Conservation (phyloP, 2,329 filamentous ascomycete genomes). For the Juglanconis juglandina region DNA sequence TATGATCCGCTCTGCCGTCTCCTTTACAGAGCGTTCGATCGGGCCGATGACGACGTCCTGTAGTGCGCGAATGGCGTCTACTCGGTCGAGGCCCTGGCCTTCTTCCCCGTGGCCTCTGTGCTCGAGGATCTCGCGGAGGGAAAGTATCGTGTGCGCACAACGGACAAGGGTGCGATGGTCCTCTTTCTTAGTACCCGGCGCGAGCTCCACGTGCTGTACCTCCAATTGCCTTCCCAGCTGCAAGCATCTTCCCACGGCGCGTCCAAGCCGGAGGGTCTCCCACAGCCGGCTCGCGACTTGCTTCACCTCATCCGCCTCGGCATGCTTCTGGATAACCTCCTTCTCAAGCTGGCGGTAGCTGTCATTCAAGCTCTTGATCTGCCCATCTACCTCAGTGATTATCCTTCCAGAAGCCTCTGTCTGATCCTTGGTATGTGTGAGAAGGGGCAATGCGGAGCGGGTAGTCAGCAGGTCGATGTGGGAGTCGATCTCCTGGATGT, state of each 20-base stretch:
- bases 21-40: constrained; percentile 69
- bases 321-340: constrained; percentile 82
- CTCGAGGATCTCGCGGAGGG: constrained; percentile 68
- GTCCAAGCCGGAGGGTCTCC: constrained; percentile 72
- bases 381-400: constrained; percentile 71
- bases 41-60: constrained; percentile 65
- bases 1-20: constrained; percentile 72
- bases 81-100: constrained; percentile 69
- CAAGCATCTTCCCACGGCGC: constrained; percentile 74
- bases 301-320: constrained; percentile 78
- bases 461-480: constrained; percentile 90
- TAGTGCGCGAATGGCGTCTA: constrained; percentile 69
- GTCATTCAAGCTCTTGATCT: constrained; percentile 75
- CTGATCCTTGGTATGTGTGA: constrained; percentile 73
- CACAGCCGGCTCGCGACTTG: constrained; percentile 74
- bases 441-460: constrained; percentile 74
- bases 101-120: constrained; percentile 68
- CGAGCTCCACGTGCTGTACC: constrained; percentile 72
- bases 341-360: constrained; percentile 82
- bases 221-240: constrained; percentile 83
- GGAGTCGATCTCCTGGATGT: constrained; percentile 94
- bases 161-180: constrained; percentile 78
- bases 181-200: constrained; percentile 50
- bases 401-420: constrained; percentile 70
- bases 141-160: constrained; percentile 75